Percentiles rank a stretch among this genome's conserved stretches.
These are phyloP conservation scores for Ustilago lituana DNA, from an alignment of 1,284 basidiomycete species.

Conservation along the genomic window DNA sequence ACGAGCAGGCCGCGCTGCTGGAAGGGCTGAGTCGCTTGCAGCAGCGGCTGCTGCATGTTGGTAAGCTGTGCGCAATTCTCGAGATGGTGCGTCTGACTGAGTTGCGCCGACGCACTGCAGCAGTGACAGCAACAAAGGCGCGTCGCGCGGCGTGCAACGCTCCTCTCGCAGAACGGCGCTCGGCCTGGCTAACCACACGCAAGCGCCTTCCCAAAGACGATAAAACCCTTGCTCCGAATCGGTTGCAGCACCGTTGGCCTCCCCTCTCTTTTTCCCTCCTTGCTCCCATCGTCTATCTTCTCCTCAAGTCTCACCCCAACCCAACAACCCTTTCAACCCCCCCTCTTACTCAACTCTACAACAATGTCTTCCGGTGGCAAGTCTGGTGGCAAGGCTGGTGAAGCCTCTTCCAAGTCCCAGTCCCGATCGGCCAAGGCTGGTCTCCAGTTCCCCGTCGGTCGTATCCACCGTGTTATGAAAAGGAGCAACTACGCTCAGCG, in stretches of 20 bases:
- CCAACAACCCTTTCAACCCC: slow-evolving; percentile 17
- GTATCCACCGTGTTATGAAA: slow-evolving; percentile 93
- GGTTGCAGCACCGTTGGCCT: slow-evolving; percentile 15
- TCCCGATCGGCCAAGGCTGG: slow-evolving; percentile 79
- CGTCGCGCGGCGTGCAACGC: not conserved
- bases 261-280: slow-evolving; percentile 14
- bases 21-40: too few species aligned
- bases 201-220: slow-evolving; percentile 22
- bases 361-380: slow-evolving; percentile 69
- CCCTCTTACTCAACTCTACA: slow-evolving; percentile 19
- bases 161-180: too few species aligned
- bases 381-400: slow-evolving; percentile 68
- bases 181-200: too few species aligned
- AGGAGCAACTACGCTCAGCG: slow-evolving; percentile 84
- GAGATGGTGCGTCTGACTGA: too few species aligned
- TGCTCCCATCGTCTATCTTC: slow-evolving; percentile 23
- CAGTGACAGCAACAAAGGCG: not conserved
- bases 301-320: slow-evolving; percentile 24
- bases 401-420: slow-evolving; percentile 70
- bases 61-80: too few species aligned
- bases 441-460: slow-evolving; percentile 89
- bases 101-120: too few species aligned
- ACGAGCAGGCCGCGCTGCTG: not conserved
- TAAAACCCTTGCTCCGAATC: slow-evolving; percentile 42
- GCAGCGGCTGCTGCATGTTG: too few species aligned